Evolutionary conservation across 2,329 filamentous ascomycete species (phyloP), one percentile per base, ranked within the genome.

Genomic region (Microcyclospora pomicola): DNA sequence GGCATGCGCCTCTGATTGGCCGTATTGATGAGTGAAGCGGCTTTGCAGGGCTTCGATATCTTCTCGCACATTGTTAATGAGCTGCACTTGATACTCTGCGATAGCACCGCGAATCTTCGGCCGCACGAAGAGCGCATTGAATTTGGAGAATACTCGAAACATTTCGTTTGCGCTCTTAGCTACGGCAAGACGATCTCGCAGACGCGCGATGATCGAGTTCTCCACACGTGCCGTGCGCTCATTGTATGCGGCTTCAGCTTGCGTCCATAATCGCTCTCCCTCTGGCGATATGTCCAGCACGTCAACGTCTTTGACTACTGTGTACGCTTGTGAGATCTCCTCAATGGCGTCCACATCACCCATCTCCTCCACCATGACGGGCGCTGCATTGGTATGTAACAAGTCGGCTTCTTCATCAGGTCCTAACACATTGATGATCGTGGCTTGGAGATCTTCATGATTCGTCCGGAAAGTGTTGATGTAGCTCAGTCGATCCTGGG

Each of bases 101-200:
- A 98, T 98, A 39, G 91, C 92, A 49, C 92, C 87, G 48, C 91
- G 80, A 63, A 99, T 96, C 70, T 98, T 98, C n/a, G 91, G 91
- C 42, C 91, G 78, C 40, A 99, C 88, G 51, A 99, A 93, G 24
- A 99, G 77, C 2, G 91, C 91, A 58, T 99, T 99, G 73, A 99
- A 99, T 59, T 96, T 96, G 37, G 91, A 96, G 60, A 98, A 98
- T 44, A 99, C 91, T 38, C 92, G 82, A 61, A 99, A 99, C 91
- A 98, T 99, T 63, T 98, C 92, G 56, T 93, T 96, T 31, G 91
- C 91, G 44, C 86, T 94, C 69, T 93, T 95, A 10, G 91, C 88
- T 6, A 86, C 94, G 11, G 87, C 91, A 39, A 98, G 72, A 41
- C 91, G 82, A 61, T 98, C 91, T 53, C 91, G 75, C 27, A 98